These are phyloP conservation scores for Monilinia aucupariae DNA, from an alignment of 2,329 filamentous ascomycete species.

Conservation along the genomic window DNA sequence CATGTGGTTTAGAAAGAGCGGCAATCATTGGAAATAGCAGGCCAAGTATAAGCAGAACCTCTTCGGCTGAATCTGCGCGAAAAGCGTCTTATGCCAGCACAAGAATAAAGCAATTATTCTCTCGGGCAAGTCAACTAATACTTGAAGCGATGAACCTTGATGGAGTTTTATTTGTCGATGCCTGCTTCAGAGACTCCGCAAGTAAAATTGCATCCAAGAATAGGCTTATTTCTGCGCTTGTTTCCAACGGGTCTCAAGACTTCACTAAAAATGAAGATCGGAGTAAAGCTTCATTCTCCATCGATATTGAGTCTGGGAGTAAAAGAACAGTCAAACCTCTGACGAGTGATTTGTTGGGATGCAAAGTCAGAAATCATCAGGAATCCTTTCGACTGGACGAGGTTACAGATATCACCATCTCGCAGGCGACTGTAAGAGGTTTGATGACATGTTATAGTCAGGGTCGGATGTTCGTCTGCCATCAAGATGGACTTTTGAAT, in stretches of 20 bases:
- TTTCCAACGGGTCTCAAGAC: not conserved
- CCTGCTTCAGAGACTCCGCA: conserved; percentile 20
- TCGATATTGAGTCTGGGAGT: not conserved
- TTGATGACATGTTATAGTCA: conserved; percentile 24
- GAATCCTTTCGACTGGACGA: conserved; percentile 2
- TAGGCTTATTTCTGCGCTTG: not conserved
- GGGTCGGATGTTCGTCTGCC: conserved; percentile 25
- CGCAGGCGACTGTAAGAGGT: conserved; percentile 19
- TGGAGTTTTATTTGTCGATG: conserved; percentile 25
- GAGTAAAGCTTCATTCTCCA: not conserved
- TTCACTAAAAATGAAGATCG: not conserved
- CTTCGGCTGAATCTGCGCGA: conserved; percentile 5
- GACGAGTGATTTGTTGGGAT: conserved; percentile 14
- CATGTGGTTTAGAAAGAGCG: not conserved
- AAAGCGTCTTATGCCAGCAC: conserved; percentile 10
- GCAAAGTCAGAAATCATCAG: not conserved
- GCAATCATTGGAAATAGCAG: not conserved
- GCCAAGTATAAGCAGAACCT: conserved; percentile 5
- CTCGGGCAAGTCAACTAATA: conserved; percentile 23
- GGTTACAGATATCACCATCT: conserved; percentile 1
- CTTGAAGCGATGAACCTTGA: conserved; percentile 25
- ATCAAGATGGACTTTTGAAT: conserved; percentile 19
- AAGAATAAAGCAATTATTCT: conserved; percentile 20
- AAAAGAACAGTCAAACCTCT: not conserved
- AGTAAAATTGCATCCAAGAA: conserved; percentile 4